A percentile compares a stretch with the other conserved stretches of the same genome.
Conservation (phyloP, 257 asterid species). For the Linderniella brevidens region DNA sequence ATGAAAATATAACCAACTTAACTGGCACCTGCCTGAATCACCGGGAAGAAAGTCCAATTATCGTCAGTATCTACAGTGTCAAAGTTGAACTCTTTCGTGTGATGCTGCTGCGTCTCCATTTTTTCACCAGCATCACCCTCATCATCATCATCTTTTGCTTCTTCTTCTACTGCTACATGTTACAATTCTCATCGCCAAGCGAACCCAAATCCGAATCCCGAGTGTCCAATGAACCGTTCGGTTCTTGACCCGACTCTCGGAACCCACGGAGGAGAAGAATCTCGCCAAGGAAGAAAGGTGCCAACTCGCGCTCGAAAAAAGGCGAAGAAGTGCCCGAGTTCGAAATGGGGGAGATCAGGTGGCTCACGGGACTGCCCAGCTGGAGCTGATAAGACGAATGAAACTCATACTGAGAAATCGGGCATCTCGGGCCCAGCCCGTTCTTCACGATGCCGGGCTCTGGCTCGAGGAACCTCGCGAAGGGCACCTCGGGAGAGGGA, state of each 20-base stretch:
- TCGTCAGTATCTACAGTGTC: slow-evolving; percentile 28
- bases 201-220: too few species aligned
- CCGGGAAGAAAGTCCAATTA: too few species aligned
- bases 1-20: too few species aligned
- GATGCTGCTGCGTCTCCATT: slow-evolving; percentile 23
- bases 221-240: too few species aligned
- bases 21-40: too few species aligned
- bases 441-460: too few species aligned
- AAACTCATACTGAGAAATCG: slow-evolving; percentile 39
- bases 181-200: slow-evolving; percentile 13
- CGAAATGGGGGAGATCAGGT: slow-evolving; percentile 86
- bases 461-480: slow-evolving; percentile 77
- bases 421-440: too few species aligned
- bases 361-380: slow-evolving; percentile 93
- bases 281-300: slow-evolving; percentile 17
- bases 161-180: slow-evolving; percentile 14
- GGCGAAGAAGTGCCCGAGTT: slow-evolving; percentile 87
- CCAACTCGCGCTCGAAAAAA: slow-evolving; percentile 33
- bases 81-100: slow-evolving; percentile 75
- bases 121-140: too few species aligned
- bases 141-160: too few species aligned
- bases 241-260: slow-evolving; percentile 11
- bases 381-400: slow-evolving; percentile 71
- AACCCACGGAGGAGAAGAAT: slow-evolving; percentile 43
- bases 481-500: slow-evolving; percentile 96